Conservation (phyloP, 768 basidiomycete genomes). For the Boletus pseudopeckii region DNA sequence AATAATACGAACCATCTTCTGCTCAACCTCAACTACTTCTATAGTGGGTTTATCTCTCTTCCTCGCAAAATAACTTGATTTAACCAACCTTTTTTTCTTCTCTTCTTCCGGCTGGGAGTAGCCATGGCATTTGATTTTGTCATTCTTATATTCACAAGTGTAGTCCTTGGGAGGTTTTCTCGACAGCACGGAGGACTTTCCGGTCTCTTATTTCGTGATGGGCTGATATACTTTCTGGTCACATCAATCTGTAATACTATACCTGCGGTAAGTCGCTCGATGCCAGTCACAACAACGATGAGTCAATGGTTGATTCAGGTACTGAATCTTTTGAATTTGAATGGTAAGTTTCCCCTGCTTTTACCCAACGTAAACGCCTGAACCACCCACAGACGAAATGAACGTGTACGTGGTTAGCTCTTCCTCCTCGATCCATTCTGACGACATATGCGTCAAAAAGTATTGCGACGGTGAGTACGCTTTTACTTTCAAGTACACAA, state of each 20-base stretch:
- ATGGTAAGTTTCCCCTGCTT: constrained; percentile 15
- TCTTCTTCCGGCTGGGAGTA: constrained; percentile 19
- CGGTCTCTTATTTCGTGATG: constrained; percentile 69
- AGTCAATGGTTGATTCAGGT: constrained; percentile 14
- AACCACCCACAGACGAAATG: constrained; percentile 22
- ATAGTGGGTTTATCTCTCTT: constrained; percentile 45
- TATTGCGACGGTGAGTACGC: constrained; percentile 22
- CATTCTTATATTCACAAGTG: constrained; percentile 53
- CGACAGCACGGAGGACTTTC: constrained; percentile 58
- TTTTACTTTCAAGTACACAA: background rate
- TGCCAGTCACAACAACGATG: background rate
- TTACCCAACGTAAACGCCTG: background rate
- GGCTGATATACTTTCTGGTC: constrained; percentile 64
- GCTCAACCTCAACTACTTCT: constrained; percentile 65
- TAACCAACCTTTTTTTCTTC: background rate
- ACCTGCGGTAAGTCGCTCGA: constrained; percentile 50
- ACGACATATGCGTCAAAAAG: constrained; percentile 5
- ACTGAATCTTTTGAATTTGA: constrained; percentile 24
- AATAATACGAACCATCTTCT: constrained; percentile 50
- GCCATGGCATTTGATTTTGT: constrained; percentile 70
- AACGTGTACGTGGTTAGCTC: constrained; percentile 18
- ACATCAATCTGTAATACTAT: constrained; percentile 64
- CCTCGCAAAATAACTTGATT: background rate
- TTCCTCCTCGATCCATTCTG: background rate
- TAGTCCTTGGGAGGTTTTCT: constrained; percentile 44